Conservation (phyloP, 164 flowering plant species). For the Warburgia ugandensis region DNA sequence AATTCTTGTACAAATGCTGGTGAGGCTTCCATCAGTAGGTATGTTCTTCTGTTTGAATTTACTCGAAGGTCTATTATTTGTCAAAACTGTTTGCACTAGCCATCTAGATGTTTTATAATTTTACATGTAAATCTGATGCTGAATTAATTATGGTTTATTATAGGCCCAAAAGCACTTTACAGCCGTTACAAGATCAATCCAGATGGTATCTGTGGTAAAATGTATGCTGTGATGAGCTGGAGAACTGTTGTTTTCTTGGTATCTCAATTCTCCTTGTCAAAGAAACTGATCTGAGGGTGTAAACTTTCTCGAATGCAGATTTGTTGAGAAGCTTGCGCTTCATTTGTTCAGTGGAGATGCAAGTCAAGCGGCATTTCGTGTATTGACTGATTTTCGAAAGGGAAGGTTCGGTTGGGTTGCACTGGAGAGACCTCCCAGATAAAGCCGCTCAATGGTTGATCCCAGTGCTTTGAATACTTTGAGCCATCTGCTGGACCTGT, state of each 20-base stretch:
- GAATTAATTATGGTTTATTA: conserved; percentile 1
- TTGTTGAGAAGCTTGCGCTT: conserved; percentile 63
- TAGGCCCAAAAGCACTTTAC: conserved; percentile 57
- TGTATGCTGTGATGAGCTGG: conserved; percentile 32
- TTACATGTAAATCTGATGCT: not conserved
- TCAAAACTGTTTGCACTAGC: not conserved
- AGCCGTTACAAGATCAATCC: conserved; percentile 65
- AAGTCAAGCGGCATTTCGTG: conserved; percentile 83
- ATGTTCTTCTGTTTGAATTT: conserved; percentile 4
- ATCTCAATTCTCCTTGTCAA: not conserved
- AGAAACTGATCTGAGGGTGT: conserved; percentile 2
- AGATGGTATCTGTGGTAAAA: conserved; percentile 64
- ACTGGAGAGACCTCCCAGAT: conserved; percentile 81
- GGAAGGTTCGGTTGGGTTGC: conserved; percentile 92
- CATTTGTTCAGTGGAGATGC: conserved; percentile 75
- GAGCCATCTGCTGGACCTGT: too few relatives aligned
- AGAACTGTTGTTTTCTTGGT: not conserved
- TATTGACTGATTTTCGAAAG: conserved; percentile 81
- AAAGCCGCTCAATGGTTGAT: too few relatives aligned
- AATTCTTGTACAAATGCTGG: conserved; percentile 77
- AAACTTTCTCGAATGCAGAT: conserved; percentile 36
- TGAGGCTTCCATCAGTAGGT: conserved; percentile 77
- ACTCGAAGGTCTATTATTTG: not conserved
- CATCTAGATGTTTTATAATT: not conserved
- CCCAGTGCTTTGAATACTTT: too few relatives aligned